Evolutionary conservation across 176 grass and related monocot genomes (phyloP).

Genomic region (Calamus simplicifolius): DNA sequence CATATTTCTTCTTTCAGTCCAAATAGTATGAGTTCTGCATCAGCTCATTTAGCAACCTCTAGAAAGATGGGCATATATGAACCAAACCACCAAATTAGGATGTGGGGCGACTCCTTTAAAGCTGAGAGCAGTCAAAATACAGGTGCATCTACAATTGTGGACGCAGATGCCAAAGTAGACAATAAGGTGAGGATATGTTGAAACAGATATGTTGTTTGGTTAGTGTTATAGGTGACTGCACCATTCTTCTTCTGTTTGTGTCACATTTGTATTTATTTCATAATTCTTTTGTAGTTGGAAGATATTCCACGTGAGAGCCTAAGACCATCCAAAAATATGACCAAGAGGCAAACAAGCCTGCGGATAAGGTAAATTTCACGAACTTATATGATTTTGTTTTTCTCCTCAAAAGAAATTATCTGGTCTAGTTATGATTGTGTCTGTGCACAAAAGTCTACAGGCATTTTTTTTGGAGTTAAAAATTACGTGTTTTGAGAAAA

Average conservation of each 20-base stretch:
- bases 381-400: too few relatives aligned
- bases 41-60: constrained; percentile 52
- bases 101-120: constrained; percentile 71
- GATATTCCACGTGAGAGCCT: constrained; percentile 29
- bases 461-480: too few relatives aligned
- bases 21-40: constrained; percentile 59
- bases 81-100: constrained; percentile 30
- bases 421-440: too few relatives aligned
- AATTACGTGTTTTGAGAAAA: too few relatives aligned
- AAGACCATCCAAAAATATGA: constrained; percentile 33
- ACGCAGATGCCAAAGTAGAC: constrained; percentile 49
- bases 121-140: constrained; percentile 59
- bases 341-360: constrained; percentile 50
- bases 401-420: too few relatives aligned
- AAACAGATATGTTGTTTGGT: too few relatives aligned
- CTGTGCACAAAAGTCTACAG: too few relatives aligned
- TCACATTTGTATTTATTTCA: constrained; percentile 9
- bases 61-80: constrained; percentile 58
- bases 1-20: constrained; percentile 24
- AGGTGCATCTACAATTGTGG: constrained; percentile 49
- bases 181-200: constrained; percentile 26
- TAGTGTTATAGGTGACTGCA: not conserved
- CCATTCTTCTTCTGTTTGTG: not conserved
- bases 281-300: constrained; percentile 34
- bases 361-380: constrained; percentile 37